Evolutionary conservation across 257 asterid genomes (phyloP), one percentile per base, ranked within the genome.

Genomic region (Nicotiana benthamiana): DNA sequence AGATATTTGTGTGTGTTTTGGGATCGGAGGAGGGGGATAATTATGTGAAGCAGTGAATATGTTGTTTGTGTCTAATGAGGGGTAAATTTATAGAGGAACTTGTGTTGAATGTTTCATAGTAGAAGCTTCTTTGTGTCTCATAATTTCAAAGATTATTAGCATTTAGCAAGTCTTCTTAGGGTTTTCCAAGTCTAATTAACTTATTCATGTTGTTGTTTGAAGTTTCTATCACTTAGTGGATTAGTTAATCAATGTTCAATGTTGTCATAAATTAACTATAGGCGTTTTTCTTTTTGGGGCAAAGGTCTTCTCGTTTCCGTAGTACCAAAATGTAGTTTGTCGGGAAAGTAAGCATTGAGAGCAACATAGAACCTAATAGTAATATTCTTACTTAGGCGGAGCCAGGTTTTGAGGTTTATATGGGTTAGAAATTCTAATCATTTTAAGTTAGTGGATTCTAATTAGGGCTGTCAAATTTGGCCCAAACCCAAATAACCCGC

Each of bases 61-160:
- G 36, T 30, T 46, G 16, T 72, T 72, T 46, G 78, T 48, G 24
- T 46, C 61, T 7, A 46, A 48, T 74, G 61, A 74, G 78, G 46
- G 2, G 24, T 74, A 48, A 74, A 48, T 74, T 74, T 74, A 74
- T 74, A 43, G 28, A 59, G 9, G 83, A 1, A 59, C 0, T 27
- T 74, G 8, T 53, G 60, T 76, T 77, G 85, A 84, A 81, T 72
- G 17, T 72, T 84, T 84, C 82, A 53, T 20, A 2, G 5, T 16
- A 70, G 86, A 86, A 86, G 80, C 80, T 83, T 85, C 85, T 81
- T 26, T 75, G 3, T 79, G 60, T 27, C 17, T 79, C 15, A 24
- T 22, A 48, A 15, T 74, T 48, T 24, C 61, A 48, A 74, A 74
- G 2, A 46, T 22, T 13, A 7, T 8, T 24, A n/a, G n/a, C n/a